phyloP scores from a whole-genome alignment of 805 yeast species.

The Ogataea pini region DNA sequence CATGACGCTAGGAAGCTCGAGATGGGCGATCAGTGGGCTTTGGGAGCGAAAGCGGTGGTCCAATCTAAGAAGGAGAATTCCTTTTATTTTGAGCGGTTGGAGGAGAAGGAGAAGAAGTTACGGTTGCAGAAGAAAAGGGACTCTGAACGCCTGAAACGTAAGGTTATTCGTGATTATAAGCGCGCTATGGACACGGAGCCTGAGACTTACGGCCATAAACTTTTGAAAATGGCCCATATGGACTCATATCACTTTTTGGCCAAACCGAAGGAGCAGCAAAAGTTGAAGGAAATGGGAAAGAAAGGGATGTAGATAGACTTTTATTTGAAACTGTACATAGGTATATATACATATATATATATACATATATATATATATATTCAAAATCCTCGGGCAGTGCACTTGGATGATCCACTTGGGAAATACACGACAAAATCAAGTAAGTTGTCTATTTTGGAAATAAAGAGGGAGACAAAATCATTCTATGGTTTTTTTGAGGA shows the following conservation, averaged over 20 bases:
- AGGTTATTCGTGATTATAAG: constrained; percentile 27
- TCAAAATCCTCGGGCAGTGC: constrained; percentile 4
- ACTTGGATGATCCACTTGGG: not conserved
- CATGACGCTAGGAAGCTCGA: constrained; percentile 87
- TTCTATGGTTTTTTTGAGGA: not conserved
- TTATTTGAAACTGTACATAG: not conserved
- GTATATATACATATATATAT: constrained; percentile 2
- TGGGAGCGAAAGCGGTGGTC: constrained; percentile 57
- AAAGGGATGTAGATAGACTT: not conserved
- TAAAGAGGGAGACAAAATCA: constrained; percentile 8
- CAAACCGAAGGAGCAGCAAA: constrained; percentile 30
- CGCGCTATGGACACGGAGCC: constrained; percentile 28
- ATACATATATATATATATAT: no score
- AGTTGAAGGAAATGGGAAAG: constrained; percentile 23
- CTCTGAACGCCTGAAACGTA: constrained; percentile 27
- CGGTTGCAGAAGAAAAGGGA: constrained; percentile 28
- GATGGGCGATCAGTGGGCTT: constrained; percentile 88
- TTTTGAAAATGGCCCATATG: constrained; percentile 28
- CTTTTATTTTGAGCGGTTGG: constrained; percentile 33
- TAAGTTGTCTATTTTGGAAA: not conserved
- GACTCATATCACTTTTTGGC: constrained; percentile 30
- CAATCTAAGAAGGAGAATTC: constrained; percentile 38
- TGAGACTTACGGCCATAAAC: constrained; percentile 22
- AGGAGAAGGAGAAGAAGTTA: constrained; percentile 36
- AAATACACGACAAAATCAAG: no score